These are phyloP conservation scores for Xylaria arbuscula DNA, from an alignment of 2,329 filamentous ascomycete genomes.

Conservation along the genomic window DNA sequence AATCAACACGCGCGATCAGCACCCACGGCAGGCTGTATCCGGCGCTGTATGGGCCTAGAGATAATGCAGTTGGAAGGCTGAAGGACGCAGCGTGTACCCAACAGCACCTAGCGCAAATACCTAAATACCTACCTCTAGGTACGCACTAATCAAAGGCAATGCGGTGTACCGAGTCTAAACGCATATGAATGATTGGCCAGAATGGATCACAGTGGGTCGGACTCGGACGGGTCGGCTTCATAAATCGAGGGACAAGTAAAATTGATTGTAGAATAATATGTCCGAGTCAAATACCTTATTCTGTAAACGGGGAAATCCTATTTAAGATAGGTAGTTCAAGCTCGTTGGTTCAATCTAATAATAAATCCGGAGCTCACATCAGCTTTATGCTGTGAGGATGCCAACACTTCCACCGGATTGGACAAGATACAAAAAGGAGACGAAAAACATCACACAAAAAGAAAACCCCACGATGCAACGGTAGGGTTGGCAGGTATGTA, in stretches of 20 bases:
- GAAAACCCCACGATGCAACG: neutral
- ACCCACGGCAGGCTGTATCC: neutral
- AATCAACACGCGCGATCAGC: constrained; percentile 29
- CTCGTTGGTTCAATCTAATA: constrained; percentile 15
- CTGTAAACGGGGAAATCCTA: neutral
- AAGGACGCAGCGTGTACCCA: neutral
- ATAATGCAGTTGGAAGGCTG: constrained; percentile 18
- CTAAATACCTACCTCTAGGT: neutral
- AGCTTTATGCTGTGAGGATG: constrained; percentile 1
- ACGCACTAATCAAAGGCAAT: neutral
- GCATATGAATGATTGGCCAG: neutral
- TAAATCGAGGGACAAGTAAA: constrained; percentile 20
- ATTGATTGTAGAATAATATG: neutral
- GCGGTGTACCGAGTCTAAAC: constrained; percentile 14
- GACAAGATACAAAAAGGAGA: neutral
- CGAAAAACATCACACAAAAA: neutral
- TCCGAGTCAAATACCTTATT: neutral
- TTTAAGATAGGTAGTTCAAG: neutral
- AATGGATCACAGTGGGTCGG: neutral
- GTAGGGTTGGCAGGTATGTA: neutral
- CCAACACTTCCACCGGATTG: constrained; percentile 12
- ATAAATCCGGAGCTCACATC: constrained; percentile 2
- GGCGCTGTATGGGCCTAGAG: neutral
- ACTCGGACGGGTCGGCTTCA: constrained; percentile 10
- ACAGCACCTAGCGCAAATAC: neutral